phyloP scores from a whole-genome alignment of 1,284 basidiomycete genomes.

The Boletellus sp. region DNA sequence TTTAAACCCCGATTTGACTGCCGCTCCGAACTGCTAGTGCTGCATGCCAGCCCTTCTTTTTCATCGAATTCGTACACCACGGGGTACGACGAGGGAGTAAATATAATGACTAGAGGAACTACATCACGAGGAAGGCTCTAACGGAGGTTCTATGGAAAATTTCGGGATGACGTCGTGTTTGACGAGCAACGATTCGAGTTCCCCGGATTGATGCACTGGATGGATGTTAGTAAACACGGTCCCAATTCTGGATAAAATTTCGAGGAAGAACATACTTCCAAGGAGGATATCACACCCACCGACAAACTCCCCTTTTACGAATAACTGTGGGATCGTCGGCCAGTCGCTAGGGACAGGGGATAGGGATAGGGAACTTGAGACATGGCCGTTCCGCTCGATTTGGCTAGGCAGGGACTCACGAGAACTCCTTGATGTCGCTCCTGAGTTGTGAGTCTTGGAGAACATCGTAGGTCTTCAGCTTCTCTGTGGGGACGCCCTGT shows the following conservation, averaged over 20 bases:
- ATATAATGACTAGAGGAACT: not conserved
- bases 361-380: not conserved
- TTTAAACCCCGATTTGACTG: too few species aligned
- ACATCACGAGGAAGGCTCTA: constrained; percentile 15
- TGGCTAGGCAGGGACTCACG: constrained; percentile 51
- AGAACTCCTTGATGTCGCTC: constrained; percentile 91
- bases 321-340: constrained; percentile 97
- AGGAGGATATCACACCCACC: constrained; percentile 96
- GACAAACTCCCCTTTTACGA: constrained; percentile 92
- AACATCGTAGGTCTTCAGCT: constrained; percentile 87
- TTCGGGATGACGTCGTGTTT: constrained; percentile 68
- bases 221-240: not conserved
- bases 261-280: constrained; percentile 62
- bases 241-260: not conserved
- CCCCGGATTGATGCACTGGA: constrained; percentile 93
- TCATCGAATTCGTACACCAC: not conserved
- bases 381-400: not conserved
- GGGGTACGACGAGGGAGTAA: not conserved
- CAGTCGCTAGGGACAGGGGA: constrained; percentile 66
- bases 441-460: constrained; percentile 78
- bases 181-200: constrained; percentile 84
- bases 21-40: too few species aligned
- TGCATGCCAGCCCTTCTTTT: too few species aligned
- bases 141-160: constrained; percentile 5
- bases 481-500: constrained; percentile 77